These are phyloP conservation scores for Wallacemonas rigidus DNA, from an alignment of 208 protist species.

Conservation along the genomic window DNA sequence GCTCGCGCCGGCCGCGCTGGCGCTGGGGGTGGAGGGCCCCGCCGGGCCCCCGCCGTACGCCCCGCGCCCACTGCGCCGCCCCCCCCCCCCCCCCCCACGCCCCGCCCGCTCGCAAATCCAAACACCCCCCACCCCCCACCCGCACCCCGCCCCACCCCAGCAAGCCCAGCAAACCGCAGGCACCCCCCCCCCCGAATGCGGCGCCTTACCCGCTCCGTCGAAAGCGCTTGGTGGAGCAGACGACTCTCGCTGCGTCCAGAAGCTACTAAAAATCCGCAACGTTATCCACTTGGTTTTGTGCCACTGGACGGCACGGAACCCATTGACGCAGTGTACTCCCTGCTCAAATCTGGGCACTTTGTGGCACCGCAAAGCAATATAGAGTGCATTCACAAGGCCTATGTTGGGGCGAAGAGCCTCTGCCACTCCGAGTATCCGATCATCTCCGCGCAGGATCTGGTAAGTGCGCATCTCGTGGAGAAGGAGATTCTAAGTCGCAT, in stretches of 20 bases:
- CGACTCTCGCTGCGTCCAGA: conserved; percentile 36
- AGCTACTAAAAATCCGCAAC: conserved; percentile 27
- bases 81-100: not conserved
- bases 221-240: conserved; percentile 22
- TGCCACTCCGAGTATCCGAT: conserved; percentile 71
- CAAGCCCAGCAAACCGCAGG: not conserved
- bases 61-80: too few relatives aligned
- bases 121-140: not conserved
- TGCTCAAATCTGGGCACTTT: conserved; percentile 79
- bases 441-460: conserved; percentile 50
- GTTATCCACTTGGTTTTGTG: conserved; percentile 80
- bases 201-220: conserved; percentile 27
- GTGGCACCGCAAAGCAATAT: conserved; percentile 75
- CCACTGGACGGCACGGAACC: conserved; percentile 79
- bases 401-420: conserved; percentile 51
- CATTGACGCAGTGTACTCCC: conserved; percentile 73
- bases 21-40: too few relatives aligned
- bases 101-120: not conserved
- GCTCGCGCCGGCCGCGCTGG: not conserved
- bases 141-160: conserved; percentile 8
- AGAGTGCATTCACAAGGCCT: conserved; percentile 71
- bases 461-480: conserved; percentile 36
- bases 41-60: too few relatives aligned
- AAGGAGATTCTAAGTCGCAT: conserved; percentile 68
- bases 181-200: conserved; percentile 20